Evolutionary conservation across 1,284 basidiomycete genomes (phyloP).

Genomic region (Leucoagaricus sp.): DNA sequence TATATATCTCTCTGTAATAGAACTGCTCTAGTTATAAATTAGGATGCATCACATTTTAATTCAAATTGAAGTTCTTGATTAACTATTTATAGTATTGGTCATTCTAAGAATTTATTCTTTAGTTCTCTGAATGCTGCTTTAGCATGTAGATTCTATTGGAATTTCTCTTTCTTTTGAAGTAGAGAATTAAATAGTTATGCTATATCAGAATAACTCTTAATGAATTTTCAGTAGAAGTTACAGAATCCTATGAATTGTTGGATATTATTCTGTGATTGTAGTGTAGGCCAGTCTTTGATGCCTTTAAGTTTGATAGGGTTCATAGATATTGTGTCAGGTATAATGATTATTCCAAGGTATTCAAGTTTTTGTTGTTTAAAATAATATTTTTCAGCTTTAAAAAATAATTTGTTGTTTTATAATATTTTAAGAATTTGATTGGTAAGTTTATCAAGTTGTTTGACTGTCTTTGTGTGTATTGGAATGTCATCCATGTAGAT

Average conservation of each 20-base stretch:
- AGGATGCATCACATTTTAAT: constrained; percentile 28
- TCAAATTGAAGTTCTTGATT: constrained; percentile 20
- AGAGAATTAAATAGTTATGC: no score
- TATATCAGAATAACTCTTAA: constrained; percentile 22
- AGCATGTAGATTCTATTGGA: no score
- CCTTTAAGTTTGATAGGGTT: constrained; percentile 14
- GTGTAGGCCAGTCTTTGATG: constrained; percentile 22
- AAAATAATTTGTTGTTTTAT: constrained; percentile 18
- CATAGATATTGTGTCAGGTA: not conserved
- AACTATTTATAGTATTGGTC: no score
- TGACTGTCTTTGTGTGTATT: constrained; percentile 12
- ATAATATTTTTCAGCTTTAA: constrained; percentile 24
- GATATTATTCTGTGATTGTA: constrained; percentile 20
- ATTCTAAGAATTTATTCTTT: no score
- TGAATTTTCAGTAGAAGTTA: constrained; percentile 30
- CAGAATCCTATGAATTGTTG: constrained; percentile 29
- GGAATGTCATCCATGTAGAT: constrained; percentile 20
- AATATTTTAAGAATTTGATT: constrained; percentile 16
- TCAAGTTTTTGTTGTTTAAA: constrained; percentile 20
- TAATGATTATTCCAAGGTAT: constrained; percentile 21
- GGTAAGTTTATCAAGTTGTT: constrained; percentile 5
- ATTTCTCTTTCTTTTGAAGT: no score
- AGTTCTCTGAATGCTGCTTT: no score
- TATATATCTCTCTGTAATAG: constrained; percentile 28
- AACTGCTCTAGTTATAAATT: constrained; percentile 27